These are phyloP conservation scores for Mucor mucedo DNA, from an alignment of 371 early-diverging fungal species.

Conservation along the genomic window DNA sequence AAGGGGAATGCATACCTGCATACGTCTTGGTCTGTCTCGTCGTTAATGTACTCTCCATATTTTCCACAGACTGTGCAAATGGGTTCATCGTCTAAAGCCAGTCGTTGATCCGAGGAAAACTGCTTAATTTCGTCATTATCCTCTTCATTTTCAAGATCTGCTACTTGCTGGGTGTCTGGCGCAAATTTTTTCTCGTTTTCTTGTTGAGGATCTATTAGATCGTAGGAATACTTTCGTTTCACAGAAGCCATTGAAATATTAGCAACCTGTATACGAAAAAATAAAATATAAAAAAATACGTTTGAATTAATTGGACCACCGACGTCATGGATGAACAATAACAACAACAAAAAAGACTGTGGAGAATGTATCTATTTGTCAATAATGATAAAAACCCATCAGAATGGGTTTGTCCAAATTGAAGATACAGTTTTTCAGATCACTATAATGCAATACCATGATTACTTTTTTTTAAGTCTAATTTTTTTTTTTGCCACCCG, in stretches of 20 bases:
- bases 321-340: too few relatives aligned
- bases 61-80: slow-evolving; percentile 56
- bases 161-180: neutral
- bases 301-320: too few relatives aligned
- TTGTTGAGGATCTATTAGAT: neutral
- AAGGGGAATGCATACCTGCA: slow-evolving; percentile 43
- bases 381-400: too few relatives aligned
- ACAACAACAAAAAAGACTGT: too few relatives aligned
- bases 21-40: slow-evolving; percentile 51
- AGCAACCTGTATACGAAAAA: too few relatives aligned
- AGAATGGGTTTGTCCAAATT: too few relatives aligned
- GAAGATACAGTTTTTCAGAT: too few relatives aligned
- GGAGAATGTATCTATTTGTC: too few relatives aligned
- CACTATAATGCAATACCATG: too few relatives aligned
- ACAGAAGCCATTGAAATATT: slow-evolving; percentile 1
- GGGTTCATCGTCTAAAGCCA: slow-evolving; percentile 44
- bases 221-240: neutral
- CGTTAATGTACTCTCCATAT: slow-evolving; percentile 60
- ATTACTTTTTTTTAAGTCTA: neutral
- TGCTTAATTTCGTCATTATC: slow-evolving; percentile 29
- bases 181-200: neutral
- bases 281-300: too few relatives aligned
- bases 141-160: neutral
- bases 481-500: too few relatives aligned
- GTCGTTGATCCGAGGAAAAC: slow-evolving; percentile 45